Base-by-base conservation (phyloP, 805 yeast genomes). In the Candida andamanensis region DNA sequence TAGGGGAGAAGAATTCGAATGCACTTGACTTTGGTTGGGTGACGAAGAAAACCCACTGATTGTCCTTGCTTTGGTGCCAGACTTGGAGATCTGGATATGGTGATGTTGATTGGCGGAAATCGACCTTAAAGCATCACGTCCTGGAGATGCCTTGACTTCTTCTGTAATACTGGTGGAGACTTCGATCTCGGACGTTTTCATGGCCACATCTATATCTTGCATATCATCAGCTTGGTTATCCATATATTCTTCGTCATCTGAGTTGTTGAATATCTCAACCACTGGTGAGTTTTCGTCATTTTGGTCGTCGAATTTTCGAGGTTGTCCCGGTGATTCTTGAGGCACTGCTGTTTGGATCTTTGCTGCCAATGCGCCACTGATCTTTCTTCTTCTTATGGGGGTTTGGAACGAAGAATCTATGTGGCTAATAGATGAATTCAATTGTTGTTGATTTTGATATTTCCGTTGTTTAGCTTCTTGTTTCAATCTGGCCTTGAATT, bases 261-360 rank as follows among this genome's bases (percentile, higher is more conserved):
- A 62, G 42, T 68, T 68, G 35, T 66, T 65, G 24, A 53, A 49
- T 8, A 60, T 49, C 49, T 74, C 52, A 44, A 67, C 36, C 36
- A 55, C 48, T 4, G 45, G 45, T 3, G 54, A 42, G 29, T 41
- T 44, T 6, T 50, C 46, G 16, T 41, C 52, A 5, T 64, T 55
- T n/a, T n/a, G n/a, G 3, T 68, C 63, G 22, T 61, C 56, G 42
- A 61, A 61, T 49, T 90, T 90, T 50, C 97, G 74, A 24, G 98
- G 98, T 58, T 92, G 98, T 2, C 97, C 98, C 0, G 98, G 98
- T 2, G 96, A 85, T 30, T 85, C 85, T 43, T 74, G 73, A 4
- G 97, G 98, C 13, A 92, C 87, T 0, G 92, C 92, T 23, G 78
- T 74, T 47, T 74, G 82, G 19, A 76, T 72, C 45, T 80, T 77